Percentiles rank a stretch among this genome's conserved stretches.
phyloP scores from a whole-genome alignment of 2,329 filamentous ascomycete species.

The Dactylellina drechsleri region DNA sequence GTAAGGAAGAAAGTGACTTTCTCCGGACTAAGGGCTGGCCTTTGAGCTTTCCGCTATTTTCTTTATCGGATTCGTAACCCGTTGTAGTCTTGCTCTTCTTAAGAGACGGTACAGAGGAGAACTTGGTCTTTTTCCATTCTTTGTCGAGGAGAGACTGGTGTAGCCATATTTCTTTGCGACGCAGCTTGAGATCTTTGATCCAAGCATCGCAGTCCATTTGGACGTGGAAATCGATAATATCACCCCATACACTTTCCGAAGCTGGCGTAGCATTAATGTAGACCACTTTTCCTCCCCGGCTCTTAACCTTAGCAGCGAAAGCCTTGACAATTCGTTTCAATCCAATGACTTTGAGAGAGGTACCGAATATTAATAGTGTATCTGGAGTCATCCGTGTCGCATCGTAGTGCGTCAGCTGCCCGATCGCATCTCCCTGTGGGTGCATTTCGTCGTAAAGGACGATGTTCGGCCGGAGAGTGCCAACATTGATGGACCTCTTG shows the following conservation, averaged over 20 bases:
- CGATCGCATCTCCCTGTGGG: conserved; percentile 74
- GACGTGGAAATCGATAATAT: conserved; percentile 78
- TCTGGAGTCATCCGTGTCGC: conserved; percentile 71
- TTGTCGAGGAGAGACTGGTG: conserved; percentile 45
- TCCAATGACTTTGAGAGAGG: conserved; percentile 76
- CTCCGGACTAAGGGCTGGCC: conserved; percentile 40
- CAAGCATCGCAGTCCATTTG: conserved; percentile 80
- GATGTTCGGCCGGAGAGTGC: conserved; percentile 76
- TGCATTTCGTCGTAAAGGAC: conserved; percentile 80
- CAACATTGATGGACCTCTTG: conserved; percentile 74
- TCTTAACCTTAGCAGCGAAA: conserved; percentile 76
- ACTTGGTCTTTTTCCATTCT: conserved; percentile 47
- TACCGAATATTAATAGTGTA: conserved; percentile 75
- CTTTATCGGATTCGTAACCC: conserved; percentile 50
- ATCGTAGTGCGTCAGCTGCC: conserved; percentile 75
- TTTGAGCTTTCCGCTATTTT: conserved; percentile 37
- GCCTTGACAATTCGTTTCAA: conserved; percentile 76
- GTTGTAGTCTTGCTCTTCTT: conserved; percentile 47
- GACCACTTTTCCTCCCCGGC: conserved; percentile 73
- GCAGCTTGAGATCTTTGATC: conserved; percentile 72
- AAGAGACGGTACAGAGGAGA: conserved; percentile 23
- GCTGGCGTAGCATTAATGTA: conserved; percentile 80
- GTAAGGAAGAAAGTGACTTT: conserved; percentile 41
- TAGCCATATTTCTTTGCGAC: conserved; percentile 70
- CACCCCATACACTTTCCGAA: conserved; percentile 76